Base-by-base conservation (phyloP, 805 yeast genomes). In the Pichia occidentalis region DNA sequence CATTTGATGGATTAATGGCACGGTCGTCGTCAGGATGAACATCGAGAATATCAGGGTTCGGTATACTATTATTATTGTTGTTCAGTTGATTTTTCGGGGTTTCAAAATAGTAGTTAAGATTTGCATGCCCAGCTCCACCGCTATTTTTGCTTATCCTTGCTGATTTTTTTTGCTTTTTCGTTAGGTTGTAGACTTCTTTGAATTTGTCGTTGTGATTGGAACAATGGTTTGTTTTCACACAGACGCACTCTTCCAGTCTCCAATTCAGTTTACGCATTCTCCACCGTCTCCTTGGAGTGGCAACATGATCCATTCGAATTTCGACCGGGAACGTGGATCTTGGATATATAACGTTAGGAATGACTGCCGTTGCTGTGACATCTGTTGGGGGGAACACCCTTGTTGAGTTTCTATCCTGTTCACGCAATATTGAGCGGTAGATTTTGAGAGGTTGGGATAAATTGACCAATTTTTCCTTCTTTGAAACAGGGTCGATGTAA, bases 301-400 rank as follows among this genome's bases (percentile, higher is more conserved):
- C 59, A 7, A 84, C 73, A 40, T 86, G 83, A 50, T 86, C 95
- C 51, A 92, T 62, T 47, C 79, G 76, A 52, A 92, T 65, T 53
- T 87, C 97, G 17, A 90, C 69, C 0, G 92, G 82, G 53, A 92
- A 85, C 1, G 80, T 69, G 0, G 95, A 81, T 55, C 84, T 80
- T 10, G 97, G 97, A 57, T 85, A 85, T 23, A 85, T 72, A 12
- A 87, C 95, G 46, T 83, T 83, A 2, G 98, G 98, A 34, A 92
- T 65, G 12, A 80, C 82, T 7, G 95, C 92, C 20, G 82, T 75
- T 6, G 95, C 94, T 3, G 86, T 80, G 25, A 92, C 80, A 29
- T 82, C 84, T 0, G 97, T 90, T 7, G 99, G 97, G 1, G 98
- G 98, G 60, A 92, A 92, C 1, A 92, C 85, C 44, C 99, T 72